Conservation (phyloP, 495 filamentous ascomycete species). For the Tuber indicum region DNA sequence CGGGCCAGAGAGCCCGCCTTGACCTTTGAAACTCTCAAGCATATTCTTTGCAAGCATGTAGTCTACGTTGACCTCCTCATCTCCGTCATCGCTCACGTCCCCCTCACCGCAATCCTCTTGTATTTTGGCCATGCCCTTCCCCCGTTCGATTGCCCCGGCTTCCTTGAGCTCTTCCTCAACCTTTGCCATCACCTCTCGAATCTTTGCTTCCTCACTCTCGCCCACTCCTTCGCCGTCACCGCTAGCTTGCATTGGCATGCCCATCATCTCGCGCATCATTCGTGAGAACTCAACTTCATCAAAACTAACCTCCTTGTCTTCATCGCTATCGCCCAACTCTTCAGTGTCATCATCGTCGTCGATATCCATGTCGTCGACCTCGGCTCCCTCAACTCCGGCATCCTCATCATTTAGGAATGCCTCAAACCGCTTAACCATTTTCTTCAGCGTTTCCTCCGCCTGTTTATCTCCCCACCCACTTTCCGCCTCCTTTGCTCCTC, state of each 20-base stretch:
- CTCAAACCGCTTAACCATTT: constrained; percentile 86
- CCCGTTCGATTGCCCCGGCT: constrained; percentile 53
- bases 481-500: constrained; percentile 18
- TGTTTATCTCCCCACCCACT: constrained; percentile 67
- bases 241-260: constrained; percentile 52
- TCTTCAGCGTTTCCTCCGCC: constrained; percentile 74
- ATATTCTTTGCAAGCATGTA: constrained; percentile 85
- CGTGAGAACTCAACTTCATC: constrained; percentile 75
- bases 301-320: constrained; percentile 71
- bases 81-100: constrained; percentile 46
- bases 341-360: constrained; percentile 49
- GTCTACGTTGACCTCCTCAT: constrained; percentile 63
- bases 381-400: constrained; percentile 71
- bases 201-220: constrained; percentile 61
- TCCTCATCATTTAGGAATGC: constrained; percentile 84
- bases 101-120: constrained; percentile 28
- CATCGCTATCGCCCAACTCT: constrained; percentile 49
- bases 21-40: constrained; percentile 83
- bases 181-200: constrained; percentile 62
- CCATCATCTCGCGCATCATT: constrained; percentile 97
- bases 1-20: constrained; percentile 76
- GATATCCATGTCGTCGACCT: constrained; percentile 62
- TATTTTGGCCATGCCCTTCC: constrained; percentile 20
- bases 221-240: constrained; percentile 44
- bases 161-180: constrained; percentile 78